Percentiles rank a stretch among this genome's conserved stretches.
Evolutionary conservation across 176 grass and related monocot genomes (phyloP).

Genomic region (Oryza meridionalis): DNA sequence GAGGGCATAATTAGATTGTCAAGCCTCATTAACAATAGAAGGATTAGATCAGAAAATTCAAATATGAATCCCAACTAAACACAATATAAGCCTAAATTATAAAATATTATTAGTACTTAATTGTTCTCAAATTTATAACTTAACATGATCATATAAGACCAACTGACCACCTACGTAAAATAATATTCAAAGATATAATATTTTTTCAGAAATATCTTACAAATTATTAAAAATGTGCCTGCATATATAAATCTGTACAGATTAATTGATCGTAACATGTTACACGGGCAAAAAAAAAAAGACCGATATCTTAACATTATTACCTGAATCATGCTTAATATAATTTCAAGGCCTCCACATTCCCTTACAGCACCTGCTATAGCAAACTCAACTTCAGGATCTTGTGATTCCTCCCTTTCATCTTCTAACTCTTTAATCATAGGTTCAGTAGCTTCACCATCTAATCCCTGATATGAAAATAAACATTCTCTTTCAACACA

Average conservation of each 20-base stretch:
- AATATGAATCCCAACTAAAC: background rate
- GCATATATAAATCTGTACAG: background rate
- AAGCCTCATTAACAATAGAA: background rate
- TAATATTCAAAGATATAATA: background rate
- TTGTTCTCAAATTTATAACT: background rate
- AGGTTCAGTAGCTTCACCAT: constrained; percentile 98
- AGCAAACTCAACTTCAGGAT: constrained; percentile 96
- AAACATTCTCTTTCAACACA: constrained; percentile 29
- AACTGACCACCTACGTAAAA: background rate
- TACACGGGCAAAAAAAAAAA: constrained; percentile 4
- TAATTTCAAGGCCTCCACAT: constrained; percentile 93
- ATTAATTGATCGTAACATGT: constrained; percentile 22
- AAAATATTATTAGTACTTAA: background rate
- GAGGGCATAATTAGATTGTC: background rate
- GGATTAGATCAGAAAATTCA: background rate
- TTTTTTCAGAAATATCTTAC: too few species aligned
- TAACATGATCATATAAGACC: background rate
- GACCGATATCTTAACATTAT: constrained; percentile 27
- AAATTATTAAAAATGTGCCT: too few species aligned
- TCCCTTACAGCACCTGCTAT: constrained; percentile 95
- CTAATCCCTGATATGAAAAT: constrained; percentile 71
- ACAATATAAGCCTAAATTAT: background rate
- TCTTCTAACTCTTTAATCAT: constrained; percentile 99
- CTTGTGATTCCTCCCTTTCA: constrained; percentile 97
- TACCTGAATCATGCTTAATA: constrained; percentile 98